Conservation (phyloP, 148 eudicot genomes). For the Cornus florida region DNA sequence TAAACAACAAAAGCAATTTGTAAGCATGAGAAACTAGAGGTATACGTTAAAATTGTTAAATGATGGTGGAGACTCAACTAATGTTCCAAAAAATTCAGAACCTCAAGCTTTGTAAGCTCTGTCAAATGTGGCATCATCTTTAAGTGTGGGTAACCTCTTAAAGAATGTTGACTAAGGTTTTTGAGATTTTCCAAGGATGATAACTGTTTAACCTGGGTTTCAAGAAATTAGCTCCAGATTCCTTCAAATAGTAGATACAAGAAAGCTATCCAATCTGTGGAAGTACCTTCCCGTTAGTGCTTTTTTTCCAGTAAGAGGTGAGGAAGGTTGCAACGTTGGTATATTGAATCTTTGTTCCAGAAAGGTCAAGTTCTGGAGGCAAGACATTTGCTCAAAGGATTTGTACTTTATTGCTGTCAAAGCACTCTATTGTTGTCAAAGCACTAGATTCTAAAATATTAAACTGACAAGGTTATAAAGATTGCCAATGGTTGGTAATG, state of each 20-base stretch:
- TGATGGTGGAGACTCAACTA: constrained; percentile 1
- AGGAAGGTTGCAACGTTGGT: constrained; percentile 12
- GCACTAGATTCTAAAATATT: constrained; percentile 17
- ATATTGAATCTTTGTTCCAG: constrained; percentile 12
- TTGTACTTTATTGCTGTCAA: background rate
- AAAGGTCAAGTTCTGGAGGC: constrained; percentile 22
- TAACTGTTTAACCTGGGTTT: constrained; percentile 3
- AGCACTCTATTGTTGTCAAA: no score
- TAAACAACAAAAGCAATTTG: constrained; percentile 20
- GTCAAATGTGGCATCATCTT: constrained; percentile 14
- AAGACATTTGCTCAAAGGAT: constrained; percentile 20
- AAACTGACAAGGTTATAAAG: constrained; percentile 19
- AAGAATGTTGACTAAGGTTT: constrained; percentile 10
- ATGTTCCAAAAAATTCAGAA: constrained; percentile 33
- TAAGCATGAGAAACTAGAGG: constrained; percentile 20
- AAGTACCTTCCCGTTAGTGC: background rate
- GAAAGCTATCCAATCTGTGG: background rate
- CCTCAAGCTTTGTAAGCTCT: constrained; percentile 22
- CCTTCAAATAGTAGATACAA: background rate
- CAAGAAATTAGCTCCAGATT: constrained; percentile 12
- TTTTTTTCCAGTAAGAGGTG: no score
- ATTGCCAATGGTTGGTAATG: constrained; percentile 22
- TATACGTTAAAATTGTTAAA: background rate
- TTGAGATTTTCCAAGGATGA: constrained; percentile 16
- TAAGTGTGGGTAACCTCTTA: constrained; percentile 13